A percentile compares a stretch with the other conserved stretches of the same genome.
Evolutionary conservation across 805 yeast genomes (phyloP).

Genomic region (Soucietia sequanensis): DNA sequence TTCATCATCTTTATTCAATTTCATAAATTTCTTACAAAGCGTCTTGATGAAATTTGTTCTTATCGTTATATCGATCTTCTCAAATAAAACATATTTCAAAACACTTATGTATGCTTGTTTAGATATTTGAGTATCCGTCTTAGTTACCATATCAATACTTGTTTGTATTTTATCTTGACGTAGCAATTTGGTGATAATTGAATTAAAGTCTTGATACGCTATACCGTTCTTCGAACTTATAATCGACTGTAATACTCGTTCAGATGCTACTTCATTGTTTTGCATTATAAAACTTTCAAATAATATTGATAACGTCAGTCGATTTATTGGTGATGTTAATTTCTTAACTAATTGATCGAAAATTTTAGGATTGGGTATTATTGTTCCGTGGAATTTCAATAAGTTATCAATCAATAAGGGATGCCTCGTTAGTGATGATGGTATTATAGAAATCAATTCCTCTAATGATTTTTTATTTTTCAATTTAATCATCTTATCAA

Average conservation of each 20-base stretch:
- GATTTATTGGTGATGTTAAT: constrained; percentile 28
- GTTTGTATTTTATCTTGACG: constrained; percentile 21
- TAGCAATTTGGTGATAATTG: constrained; percentile 25
- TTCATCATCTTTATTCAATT: constrained; percentile 13
- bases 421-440: too few relatives aligned
- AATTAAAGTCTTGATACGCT: constrained; percentile 22
- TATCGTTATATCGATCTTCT: constrained; percentile 2
- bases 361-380: constrained; percentile 3
- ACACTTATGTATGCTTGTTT: constrained; percentile 24
- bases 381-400: constrained; percentile 17
- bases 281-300: constrained; percentile 27
- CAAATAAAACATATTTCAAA: constrained; percentile 10
- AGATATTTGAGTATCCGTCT: constrained; percentile 18
- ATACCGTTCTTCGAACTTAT: constrained; percentile 27
- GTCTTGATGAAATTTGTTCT: constrained; percentile 9
- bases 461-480: too few relatives aligned
- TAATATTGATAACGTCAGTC: constrained; percentile 32
- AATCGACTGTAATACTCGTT: constrained; percentile 27
- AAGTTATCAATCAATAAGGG: constrained; percentile 11
- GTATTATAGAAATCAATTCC: too few relatives aligned
- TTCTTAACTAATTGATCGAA: constrained; percentile 19
- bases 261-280: constrained; percentile 27
- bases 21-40: constrained; percentile 8
- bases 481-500: too few relatives aligned
- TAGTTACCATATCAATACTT: constrained; percentile 20